Conservation (phyloP, 805 yeast genomes). For the Monosporozyma unispora region DNA sequence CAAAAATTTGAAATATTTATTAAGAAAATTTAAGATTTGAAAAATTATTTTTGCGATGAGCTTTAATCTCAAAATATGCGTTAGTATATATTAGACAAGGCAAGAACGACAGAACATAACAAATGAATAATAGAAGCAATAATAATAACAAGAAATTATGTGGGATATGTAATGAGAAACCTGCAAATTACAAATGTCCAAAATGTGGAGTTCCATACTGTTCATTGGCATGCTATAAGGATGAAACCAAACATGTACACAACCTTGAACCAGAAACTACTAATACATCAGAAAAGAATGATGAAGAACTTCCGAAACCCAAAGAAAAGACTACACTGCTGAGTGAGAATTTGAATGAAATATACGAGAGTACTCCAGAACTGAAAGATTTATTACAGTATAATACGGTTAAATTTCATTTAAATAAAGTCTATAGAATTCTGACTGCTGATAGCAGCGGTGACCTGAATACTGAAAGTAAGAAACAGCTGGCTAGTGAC, state of each 20-base stretch:
- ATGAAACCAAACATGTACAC: conserved; percentile 28
- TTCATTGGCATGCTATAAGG: conserved; percentile 48
- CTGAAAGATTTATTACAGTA: conserved; percentile 39
- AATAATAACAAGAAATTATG: conserved; percentile 12
- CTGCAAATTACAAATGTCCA: conserved; percentile 41
- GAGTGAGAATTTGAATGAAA: conserved; percentile 19
- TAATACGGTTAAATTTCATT: conserved; percentile 44
- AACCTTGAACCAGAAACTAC: conserved; percentile 21
- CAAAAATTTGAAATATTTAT: not conserved
- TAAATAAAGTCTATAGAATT: conserved; percentile 41
- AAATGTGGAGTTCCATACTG: conserved; percentile 42
- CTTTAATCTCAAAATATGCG: not conserved
- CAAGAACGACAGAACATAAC: not conserved
- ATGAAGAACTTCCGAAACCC: not conserved
- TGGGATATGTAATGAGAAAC: conserved; percentile 28
- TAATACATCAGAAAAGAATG: not conserved
- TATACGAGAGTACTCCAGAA: conserved; percentile 33
- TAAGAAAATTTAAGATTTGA: not conserved
- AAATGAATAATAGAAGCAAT: not conserved
- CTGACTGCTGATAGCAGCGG: conserved; percentile 23
- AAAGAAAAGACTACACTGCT: not conserved
- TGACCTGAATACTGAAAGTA: conserved; percentile 25
- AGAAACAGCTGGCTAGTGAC: conserved; percentile 46
- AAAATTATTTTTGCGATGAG: not conserved
- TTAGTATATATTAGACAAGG: too few relatives aligned